phyloP scores from a whole-genome alignment of 179 eudicot genomes.

The Patellifolia procumbens region DNA sequence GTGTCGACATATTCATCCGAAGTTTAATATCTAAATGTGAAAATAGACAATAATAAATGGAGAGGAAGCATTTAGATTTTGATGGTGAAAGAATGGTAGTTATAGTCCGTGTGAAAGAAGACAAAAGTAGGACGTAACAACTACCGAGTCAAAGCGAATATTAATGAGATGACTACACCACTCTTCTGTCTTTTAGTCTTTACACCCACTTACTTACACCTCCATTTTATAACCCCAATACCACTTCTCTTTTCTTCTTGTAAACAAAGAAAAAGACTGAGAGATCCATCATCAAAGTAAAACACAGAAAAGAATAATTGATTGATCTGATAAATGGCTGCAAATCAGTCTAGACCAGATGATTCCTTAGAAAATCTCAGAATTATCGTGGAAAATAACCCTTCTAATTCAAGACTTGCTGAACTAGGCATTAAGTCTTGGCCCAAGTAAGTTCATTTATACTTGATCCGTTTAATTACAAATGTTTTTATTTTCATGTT shows the following conservation, averaged over 20 bases:
- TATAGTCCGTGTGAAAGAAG: slow-evolving; percentile 2
- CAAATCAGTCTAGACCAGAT: not conserved
- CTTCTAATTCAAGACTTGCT: slow-evolving; percentile 55
- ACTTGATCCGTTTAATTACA: not conserved
- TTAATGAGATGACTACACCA: slow-evolving; percentile 17
- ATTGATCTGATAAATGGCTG: not conserved
- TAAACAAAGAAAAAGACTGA: too few species aligned
- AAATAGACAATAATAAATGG: too few species aligned
- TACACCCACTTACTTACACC: slow-evolving; percentile 6
- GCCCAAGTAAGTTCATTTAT: slow-evolving; percentile 70
- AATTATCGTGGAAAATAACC: slow-evolving; percentile 63
- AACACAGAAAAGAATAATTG: too few species aligned
- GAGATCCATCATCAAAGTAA: too few species aligned
- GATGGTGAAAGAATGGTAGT: slow-evolving; percentile 2
- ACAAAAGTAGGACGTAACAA: slow-evolving; percentile 8
- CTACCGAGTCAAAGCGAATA: slow-evolving; percentile 14
- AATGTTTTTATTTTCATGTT: not conserved
- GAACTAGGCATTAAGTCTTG: slow-evolving; percentile 79
- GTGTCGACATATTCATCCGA: not conserved
- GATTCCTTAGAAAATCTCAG: slow-evolving; percentile 27
- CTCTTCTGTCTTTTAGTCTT: not conserved
- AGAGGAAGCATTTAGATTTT: too few species aligned
- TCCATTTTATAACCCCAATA: not conserved
- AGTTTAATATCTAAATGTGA: too few species aligned
- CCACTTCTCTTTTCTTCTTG: too few species aligned